Base-by-base conservation (phyloP, 768 basidiomycete genomes). In the Lactarius deliciosus region DNA sequence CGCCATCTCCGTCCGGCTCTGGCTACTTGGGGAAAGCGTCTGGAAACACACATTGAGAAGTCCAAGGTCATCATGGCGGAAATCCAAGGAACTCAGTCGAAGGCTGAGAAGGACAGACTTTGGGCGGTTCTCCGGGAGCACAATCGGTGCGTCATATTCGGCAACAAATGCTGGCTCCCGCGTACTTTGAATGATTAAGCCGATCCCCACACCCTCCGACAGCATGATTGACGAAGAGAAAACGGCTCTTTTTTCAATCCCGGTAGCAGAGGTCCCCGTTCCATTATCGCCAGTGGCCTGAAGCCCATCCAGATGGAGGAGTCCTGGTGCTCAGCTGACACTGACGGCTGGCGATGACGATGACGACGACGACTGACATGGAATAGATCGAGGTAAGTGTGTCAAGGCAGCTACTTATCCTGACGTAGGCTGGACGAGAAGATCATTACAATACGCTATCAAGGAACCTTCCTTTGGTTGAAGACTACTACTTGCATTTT, bases 1-100 rank as follows among this genome's bases (percentile, higher is more conserved):
- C 25, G 30, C 62, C 59, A 2, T 54, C 76, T 70, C 61, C 64
- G 72, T 22, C 36, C 9, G 57, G 57, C 70, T 38, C 74, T 85
- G 25, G 81, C 79, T 18, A 79, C 78, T 13, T 80, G 80, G 72
- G 80, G 82, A 60, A 76, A 73, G 50, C 77, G 77, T 20, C 75
- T 86, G 9, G 81, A 85, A 63, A 72, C 78, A 47, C 81, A 85
- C 60, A 83, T 86, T 57, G 72, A 79, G 41, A 80, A 81, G 68
- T 84, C 78, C 68, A 84, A 83, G 75, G 56, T 70, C 34, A 72
- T 86, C 57, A 85, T 86, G 81, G 76, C 73, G 7, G 75, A 78
- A 68, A 74, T 86, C 20, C 66, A 75, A 15, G 71, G 68, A 57
- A 80, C 82, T 30, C 75, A 70, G 63, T 80, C 77, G 11, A 85